These are phyloP conservation scores for Clitopilus passeckerianus DNA, from an alignment of 768 basidiomycete species.

Conservation along the genomic window DNA sequence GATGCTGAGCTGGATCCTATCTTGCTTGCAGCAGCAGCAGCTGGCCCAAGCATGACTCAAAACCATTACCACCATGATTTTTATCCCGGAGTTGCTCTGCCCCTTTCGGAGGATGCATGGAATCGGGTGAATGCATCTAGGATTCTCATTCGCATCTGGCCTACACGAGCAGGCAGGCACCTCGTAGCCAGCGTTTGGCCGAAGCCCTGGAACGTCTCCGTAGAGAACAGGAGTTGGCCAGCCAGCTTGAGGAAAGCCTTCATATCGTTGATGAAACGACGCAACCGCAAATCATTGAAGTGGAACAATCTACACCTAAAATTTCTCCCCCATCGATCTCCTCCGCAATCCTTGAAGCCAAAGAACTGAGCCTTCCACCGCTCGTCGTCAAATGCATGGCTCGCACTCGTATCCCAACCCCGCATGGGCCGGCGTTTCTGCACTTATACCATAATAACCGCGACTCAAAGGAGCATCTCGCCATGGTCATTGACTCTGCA, in stretches of 20 bases:
- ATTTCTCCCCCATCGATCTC: conserved; percentile 3
- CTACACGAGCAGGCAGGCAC: conserved; percentile 75
- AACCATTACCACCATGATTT: conserved; percentile 86
- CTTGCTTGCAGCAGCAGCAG: conserved; percentile 69
- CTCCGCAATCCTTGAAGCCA: conserved; percentile 12
- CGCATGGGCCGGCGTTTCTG: conserved; percentile 88
- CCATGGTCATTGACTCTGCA: conserved; percentile 88
- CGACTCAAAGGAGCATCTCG: conserved; percentile 93
- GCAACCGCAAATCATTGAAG: not conserved
- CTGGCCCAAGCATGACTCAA: conserved; percentile 73
- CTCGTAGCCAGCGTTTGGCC: conserved; percentile 56
- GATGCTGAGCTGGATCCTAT: conserved; percentile 78
- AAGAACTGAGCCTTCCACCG: conserved; percentile 13
- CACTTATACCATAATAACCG: conserved; percentile 93
- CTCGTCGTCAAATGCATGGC: conserved; percentile 92
- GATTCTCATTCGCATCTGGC: conserved; percentile 34
- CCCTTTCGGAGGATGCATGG: conserved; percentile 45
- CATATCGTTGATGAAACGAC: not conserved
- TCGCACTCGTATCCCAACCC: conserved; percentile 94
- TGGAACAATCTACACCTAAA: not conserved
- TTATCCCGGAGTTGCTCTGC: conserved; percentile 54
- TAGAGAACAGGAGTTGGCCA: conserved; percentile 39
- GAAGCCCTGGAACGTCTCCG: conserved; percentile 28
- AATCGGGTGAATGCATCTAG: conserved; percentile 54
- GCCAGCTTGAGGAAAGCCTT: not conserved